Conservation (phyloP, 768 basidiomycete genomes). For the Suillus americanus region DNA sequence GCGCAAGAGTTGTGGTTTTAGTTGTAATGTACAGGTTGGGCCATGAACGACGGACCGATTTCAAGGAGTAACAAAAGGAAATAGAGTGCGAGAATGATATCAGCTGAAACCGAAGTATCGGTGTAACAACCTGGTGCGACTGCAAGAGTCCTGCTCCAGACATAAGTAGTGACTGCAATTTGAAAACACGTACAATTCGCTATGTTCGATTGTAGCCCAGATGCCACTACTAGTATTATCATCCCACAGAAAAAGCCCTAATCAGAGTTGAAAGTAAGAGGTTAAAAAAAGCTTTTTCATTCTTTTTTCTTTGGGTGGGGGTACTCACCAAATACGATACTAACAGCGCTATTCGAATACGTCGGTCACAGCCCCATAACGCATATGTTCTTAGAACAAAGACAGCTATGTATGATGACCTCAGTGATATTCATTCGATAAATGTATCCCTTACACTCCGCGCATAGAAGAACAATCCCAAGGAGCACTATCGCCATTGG, state of each 20-base stretch:
- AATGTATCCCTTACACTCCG: not conserved
- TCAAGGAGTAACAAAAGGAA: not conserved
- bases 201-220: not conserved
- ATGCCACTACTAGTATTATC: not conserved
- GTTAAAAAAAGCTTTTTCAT: not conserved
- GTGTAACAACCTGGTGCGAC: not conserved
- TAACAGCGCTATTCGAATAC: not conserved
- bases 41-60: not conserved
- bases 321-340: not conserved
- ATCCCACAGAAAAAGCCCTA: not conserved
- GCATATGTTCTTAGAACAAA: not conserved
- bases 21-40: not conserved
- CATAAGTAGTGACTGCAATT: not conserved
- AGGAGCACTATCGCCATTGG: not conserved
- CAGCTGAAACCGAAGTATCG: not conserved
- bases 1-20: not conserved
- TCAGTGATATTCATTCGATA: not conserved
- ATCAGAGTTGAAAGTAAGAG: not conserved
- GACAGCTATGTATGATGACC: not conserved
- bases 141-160: not conserved
- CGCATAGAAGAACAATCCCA: not conserved
- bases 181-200: not conserved
- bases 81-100: not conserved
- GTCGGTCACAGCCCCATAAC: not conserved
- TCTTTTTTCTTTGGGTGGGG: not conserved